Evolutionary conservation across 441 rosid species (phyloP).

Genomic region (Euphorbia corollata): DNA sequence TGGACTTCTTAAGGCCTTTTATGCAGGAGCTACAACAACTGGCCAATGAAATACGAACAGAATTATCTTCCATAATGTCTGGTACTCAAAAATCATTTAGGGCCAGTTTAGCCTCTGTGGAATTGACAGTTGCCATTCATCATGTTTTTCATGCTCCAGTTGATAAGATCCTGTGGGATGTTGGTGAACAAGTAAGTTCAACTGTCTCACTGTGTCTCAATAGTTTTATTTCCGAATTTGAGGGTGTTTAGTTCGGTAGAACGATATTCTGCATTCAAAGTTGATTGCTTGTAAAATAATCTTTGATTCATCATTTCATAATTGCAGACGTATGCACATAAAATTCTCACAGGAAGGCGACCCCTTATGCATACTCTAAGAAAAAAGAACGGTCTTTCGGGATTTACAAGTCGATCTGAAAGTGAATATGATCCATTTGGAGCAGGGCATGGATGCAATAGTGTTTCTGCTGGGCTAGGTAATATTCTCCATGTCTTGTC

Average conservation of each 20-base stretch:
- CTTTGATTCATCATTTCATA: not conserved
- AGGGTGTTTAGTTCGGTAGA: not conserved
- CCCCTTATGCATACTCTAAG: slow-evolving; percentile 50
- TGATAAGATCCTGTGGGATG: slow-evolving; percentile 89
- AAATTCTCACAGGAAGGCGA: slow-evolving; percentile 79
- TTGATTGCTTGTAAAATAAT: not conserved
- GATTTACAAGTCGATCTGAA: slow-evolving; percentile 52
- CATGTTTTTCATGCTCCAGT: slow-evolving; percentile 74
- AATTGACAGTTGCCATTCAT: slow-evolving; percentile 78
- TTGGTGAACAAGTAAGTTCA: slow-evolving; percentile 63
- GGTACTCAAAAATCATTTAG: slow-evolving; percentile 43
- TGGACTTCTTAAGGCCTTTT: slow-evolving; percentile 6
- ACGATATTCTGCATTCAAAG: not conserved
- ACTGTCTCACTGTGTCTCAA: slow-evolving; percentile 3
- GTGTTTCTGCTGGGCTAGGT: slow-evolving; percentile 94
- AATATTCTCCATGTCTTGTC: slow-evolving; percentile 19
- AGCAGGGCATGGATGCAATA: slow-evolving; percentile 83
- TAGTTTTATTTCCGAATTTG: not conserved
- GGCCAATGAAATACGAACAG: slow-evolving; percentile 61
- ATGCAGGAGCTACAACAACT: slow-evolving; percentile 68
- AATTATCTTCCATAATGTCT: slow-evolving; percentile 43
- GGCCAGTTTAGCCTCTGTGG: slow-evolving; percentile 67
- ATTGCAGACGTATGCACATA: slow-evolving; percentile 81
- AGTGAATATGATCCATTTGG: slow-evolving; percentile 87
- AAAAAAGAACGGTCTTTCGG: slow-evolving; percentile 58